phyloP scores from a whole-genome alignment of 169 alveolate genomes.

The Plasmodium vivax region DNA sequence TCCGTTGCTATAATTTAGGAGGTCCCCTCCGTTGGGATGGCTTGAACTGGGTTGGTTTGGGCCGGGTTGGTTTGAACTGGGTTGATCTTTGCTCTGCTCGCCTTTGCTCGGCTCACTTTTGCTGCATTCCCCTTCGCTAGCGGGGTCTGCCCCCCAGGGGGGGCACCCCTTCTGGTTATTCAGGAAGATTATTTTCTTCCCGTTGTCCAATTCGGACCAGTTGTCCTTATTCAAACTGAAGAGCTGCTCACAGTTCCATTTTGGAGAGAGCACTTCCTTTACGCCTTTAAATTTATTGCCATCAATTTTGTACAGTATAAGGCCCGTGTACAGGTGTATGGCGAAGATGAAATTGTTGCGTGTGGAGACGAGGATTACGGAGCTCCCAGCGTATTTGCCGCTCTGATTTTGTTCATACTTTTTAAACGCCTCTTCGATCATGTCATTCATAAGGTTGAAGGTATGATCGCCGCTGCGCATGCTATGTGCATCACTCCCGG shows the following conservation, averaged over 20 bases:
- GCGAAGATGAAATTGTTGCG: slow-evolving; percentile 61
- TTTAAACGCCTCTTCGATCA: slow-evolving; percentile 11
- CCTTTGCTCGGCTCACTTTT: too few species aligned
- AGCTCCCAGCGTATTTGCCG: slow-evolving; percentile 48
- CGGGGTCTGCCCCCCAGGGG: background rate
- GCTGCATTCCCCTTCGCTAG: background rate
- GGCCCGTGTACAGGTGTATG: slow-evolving; percentile 55
- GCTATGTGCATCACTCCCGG: background rate
- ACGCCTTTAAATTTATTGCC: slow-evolving; percentile 27
- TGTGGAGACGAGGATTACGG: slow-evolving; percentile 44
- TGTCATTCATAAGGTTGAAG: background rate
- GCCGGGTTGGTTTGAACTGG: too few species aligned
- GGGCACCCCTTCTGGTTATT: background rate
- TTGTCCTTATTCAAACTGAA: slow-evolving; percentile 22
- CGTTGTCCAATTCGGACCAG: slow-evolving; percentile 65
- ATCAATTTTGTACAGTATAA: slow-evolving; percentile 66
- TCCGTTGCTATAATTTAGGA: slow-evolving; percentile 13
- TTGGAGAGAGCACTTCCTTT: background rate
- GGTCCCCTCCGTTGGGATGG: background rate
- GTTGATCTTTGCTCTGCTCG: too few species aligned
- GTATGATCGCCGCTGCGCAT: background rate
- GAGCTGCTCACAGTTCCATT: background rate
- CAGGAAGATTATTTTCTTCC: slow-evolving; percentile 15
- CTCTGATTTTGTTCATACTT: slow-evolving; percentile 28
- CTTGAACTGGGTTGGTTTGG: background rate